Percentiles rank a stretch among this genome's conserved stretches.
These are phyloP conservation scores for Fusarium hainanense DNA, from an alignment of 2,329 filamentous ascomycete species.

Conservation along the genomic window DNA sequence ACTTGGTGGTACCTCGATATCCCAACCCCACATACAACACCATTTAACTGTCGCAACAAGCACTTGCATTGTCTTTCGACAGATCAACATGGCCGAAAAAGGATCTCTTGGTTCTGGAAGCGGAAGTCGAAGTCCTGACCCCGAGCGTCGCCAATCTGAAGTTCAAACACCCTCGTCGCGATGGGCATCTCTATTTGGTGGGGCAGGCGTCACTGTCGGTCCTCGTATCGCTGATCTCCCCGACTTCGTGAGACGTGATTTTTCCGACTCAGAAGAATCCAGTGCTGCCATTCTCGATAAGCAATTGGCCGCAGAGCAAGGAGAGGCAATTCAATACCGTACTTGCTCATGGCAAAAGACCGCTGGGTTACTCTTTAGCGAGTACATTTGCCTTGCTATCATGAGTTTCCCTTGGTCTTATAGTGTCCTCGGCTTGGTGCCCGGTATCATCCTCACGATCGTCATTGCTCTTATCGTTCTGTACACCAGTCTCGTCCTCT, in stretches of 20 bases:
- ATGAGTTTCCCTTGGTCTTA: slow-evolving; percentile 98
- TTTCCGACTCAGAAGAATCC: slow-evolving; percentile 58
- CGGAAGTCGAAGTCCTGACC: slow-evolving; percentile 38
- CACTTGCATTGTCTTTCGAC: neutral
- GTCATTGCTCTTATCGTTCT: slow-evolving; percentile 82
- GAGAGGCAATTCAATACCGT: slow-evolving; percentile 86
- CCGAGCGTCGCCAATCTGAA: slow-evolving; percentile 38
- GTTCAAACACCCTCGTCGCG: slow-evolving; percentile 41
- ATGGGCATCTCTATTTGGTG: slow-evolving; percentile 54
- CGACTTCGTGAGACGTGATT: slow-evolving; percentile 48
- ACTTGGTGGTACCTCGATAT: neutral
- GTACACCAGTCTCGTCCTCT: slow-evolving; percentile 74
- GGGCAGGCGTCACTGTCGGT: slow-evolving; percentile 57
- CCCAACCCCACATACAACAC: neutral
- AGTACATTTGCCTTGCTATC: slow-evolving; percentile 92
- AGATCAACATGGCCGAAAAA: slow-evolving; percentile 46
- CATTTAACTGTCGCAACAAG: neutral
- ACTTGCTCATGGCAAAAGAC: slow-evolving; percentile 98
- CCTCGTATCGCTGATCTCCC: slow-evolving; percentile 63
- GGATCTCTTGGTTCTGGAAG: slow-evolving; percentile 27
- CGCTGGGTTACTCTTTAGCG: slow-evolving; percentile 88
- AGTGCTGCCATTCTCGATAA: slow-evolving; percentile 63
- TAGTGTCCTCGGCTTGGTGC: slow-evolving; percentile 85
- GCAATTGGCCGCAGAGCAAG: slow-evolving; percentile 81
- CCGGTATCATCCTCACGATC: slow-evolving; percentile 83